Percentiles rank a stretch among this genome's conserved stretches.
Evolutionary conservation across 2,329 filamentous ascomycete genomes (phyloP).

Genomic region (Colletotrichum spaethianum): DNA sequence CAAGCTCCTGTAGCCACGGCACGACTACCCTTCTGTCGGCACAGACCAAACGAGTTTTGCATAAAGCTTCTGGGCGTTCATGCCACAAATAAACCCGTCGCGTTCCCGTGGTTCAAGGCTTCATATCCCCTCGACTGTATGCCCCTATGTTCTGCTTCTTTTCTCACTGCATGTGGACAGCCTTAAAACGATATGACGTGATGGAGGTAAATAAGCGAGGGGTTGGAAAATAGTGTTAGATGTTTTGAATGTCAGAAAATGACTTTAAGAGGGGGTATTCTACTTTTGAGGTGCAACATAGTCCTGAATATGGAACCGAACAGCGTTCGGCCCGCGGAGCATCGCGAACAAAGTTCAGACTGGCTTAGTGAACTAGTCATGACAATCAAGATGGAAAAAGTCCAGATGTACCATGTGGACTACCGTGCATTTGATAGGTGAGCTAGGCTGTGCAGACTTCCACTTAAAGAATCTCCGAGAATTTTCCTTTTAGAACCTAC

Average conservation of each 20-base stretch:
- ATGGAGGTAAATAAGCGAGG: not conserved
- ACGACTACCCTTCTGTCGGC: not conserved
- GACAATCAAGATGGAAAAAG: not conserved
- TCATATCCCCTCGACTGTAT: not conserved
- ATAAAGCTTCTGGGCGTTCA: too few relatives aligned
- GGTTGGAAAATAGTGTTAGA: not conserved
- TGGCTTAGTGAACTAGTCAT: slow-evolving; percentile 4
- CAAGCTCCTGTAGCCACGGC: not conserved
- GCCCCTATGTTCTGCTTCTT: not conserved
- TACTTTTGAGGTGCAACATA: not conserved
- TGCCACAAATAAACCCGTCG: not conserved
- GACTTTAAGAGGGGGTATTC: not conserved
- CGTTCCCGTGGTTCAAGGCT: not conserved
- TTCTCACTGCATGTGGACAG: not conserved
- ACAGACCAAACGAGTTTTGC: not conserved
- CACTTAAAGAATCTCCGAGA: too few relatives aligned
- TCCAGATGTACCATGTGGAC: not conserved
- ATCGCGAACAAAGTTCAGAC: not conserved
- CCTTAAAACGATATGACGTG: slow-evolving; percentile 6
- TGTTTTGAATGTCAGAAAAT: not conserved
- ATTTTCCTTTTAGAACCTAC: too few relatives aligned
- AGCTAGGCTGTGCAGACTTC: too few relatives aligned
- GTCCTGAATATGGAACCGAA: not conserved
- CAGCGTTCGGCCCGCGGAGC: not conserved
- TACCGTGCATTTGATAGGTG: not conserved